These are phyloP conservation scores for Asterophora lycoperdoides DNA, from an alignment of 768 basidiomycete genomes.

Conservation along the genomic window DNA sequence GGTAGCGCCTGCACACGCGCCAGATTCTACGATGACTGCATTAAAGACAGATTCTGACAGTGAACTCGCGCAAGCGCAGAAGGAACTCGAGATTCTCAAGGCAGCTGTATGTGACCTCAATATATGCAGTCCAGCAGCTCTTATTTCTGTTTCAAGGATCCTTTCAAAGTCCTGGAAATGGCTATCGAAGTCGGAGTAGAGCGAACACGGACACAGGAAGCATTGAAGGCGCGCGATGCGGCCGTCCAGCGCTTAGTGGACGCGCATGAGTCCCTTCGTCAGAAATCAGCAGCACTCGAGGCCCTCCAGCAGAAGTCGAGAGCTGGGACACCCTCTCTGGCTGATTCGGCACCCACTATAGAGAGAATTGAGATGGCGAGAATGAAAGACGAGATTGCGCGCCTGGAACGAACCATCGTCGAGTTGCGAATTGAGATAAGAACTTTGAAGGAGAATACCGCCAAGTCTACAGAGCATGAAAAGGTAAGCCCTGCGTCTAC, in stretches of 20 bases:
- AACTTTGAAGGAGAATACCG: conserved; percentile 25
- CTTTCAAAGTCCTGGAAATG: conserved; percentile 46
- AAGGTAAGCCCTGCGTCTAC: no score
- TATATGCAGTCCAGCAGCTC: conserved; percentile 11
- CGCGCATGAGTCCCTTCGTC: conserved; percentile 56
- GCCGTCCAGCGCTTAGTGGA: conserved; percentile 54
- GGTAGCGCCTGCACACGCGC: neutral
- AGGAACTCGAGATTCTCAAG: conserved; percentile 17
- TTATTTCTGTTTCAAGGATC: conserved; percentile 31
- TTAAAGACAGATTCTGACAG: neutral
- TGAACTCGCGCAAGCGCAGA: conserved; percentile 10
- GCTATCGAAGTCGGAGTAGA: conserved; percentile 54
- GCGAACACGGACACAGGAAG: conserved; percentile 49
- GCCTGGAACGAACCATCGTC: conserved; percentile 34
- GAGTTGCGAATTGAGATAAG: conserved; percentile 34
- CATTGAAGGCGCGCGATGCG: conserved; percentile 58
- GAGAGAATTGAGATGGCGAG: conserved; percentile 23
- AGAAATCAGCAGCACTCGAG: conserved; percentile 52
- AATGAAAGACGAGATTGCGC: conserved; percentile 34
- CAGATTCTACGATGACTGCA: neutral
- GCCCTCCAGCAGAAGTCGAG: conserved; percentile 32
- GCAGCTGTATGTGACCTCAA: conserved; percentile 10
- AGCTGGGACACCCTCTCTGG: conserved; percentile 8
- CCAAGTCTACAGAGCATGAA: no score
- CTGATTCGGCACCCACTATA: neutral